Evolutionary conservation across 495 filamentous ascomycete species (phyloP).

Genomic region (Emericellopsis terricola): DNA sequence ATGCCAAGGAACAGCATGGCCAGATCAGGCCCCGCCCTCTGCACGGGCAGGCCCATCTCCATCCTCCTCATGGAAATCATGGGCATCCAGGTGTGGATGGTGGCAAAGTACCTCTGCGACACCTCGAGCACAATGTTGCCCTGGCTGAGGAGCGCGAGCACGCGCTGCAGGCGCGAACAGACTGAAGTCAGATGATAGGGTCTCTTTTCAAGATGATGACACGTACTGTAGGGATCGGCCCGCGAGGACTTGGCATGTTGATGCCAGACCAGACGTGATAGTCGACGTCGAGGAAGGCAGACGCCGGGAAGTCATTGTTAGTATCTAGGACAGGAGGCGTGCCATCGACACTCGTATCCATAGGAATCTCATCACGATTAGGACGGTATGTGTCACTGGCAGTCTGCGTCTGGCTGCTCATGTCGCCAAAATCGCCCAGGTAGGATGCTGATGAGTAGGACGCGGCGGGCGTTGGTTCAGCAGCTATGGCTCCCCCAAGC

Average conservation of each 20-base stretch:
- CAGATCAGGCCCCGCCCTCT: conserved; percentile 24
- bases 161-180: conserved; percentile 3
- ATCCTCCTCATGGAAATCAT: conserved; percentile 27
- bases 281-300: no score
- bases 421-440: no score
- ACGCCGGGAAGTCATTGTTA: no score
- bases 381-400: no score
- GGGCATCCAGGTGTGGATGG: conserved; percentile 29
- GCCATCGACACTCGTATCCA: no score
- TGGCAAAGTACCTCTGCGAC: conserved; percentile 14
- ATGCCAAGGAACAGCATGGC: conserved; percentile 30
- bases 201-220: no score
- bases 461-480: conserved; percentile 1
- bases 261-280: neutral
- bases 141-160: conserved; percentile 14
- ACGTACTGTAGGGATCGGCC: neutral
- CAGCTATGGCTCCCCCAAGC: conserved; percentile 9
- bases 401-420: no score
- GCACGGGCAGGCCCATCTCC: conserved; percentile 16
- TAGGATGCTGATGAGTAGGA: conserved; percentile 1
- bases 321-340: no score
- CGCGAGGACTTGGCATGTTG: neutral
- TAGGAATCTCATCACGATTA: no score
- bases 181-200: no score
- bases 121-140: conserved; percentile 12